These are phyloP conservation scores for Pythium rhizo-oryzae DNA, from an alignment of 352 stramenopile genomes.

Conservation along the genomic window DNA sequence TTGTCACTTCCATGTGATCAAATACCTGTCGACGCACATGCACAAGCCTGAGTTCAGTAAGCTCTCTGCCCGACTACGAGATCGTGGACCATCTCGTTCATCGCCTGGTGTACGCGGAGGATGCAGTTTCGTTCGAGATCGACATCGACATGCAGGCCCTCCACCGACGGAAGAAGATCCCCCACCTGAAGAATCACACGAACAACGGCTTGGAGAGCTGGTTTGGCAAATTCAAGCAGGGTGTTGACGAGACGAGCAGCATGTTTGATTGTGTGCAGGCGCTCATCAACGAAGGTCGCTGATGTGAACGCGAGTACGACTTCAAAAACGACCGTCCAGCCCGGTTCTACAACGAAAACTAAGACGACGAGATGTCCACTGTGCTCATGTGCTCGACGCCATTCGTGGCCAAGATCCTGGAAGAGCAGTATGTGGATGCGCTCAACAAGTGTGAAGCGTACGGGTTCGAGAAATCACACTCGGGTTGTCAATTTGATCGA, in stretches of 20 bases:
- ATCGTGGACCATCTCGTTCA: constrained; percentile 29
- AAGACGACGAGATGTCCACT: constrained; percentile 28
- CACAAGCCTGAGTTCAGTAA: constrained; percentile 23
- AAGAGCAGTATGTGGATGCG: constrained; percentile 19
- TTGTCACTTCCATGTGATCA: constrained; percentile 20
- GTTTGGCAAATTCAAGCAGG: constrained; percentile 35
- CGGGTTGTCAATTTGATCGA: background rate
- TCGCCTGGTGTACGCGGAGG: constrained; percentile 3
- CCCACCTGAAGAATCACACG: constrained; percentile 33
- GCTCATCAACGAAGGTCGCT: constrained; percentile 11
- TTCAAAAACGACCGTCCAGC: background rate
- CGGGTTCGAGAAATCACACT: background rate
- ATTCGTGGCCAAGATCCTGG: constrained; percentile 26
- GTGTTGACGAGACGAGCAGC: background rate
- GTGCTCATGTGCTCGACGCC: constrained; percentile 28
- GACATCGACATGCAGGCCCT: constrained; percentile 31
- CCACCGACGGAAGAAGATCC: constrained; percentile 13
- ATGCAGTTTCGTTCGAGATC: constrained; percentile 12
- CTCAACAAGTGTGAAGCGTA: constrained; percentile 15
- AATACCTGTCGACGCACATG: constrained; percentile 6
- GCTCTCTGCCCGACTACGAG: constrained; percentile 16
- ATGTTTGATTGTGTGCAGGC: constrained; percentile 13
- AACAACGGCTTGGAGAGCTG: constrained; percentile 38
- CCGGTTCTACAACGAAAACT: constrained; percentile 20
- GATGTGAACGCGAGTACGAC: constrained; percentile 6